Evolutionary conservation across 129 eudicot species (phyloP).

Genomic region (Scalesia atractyloides): DNA sequence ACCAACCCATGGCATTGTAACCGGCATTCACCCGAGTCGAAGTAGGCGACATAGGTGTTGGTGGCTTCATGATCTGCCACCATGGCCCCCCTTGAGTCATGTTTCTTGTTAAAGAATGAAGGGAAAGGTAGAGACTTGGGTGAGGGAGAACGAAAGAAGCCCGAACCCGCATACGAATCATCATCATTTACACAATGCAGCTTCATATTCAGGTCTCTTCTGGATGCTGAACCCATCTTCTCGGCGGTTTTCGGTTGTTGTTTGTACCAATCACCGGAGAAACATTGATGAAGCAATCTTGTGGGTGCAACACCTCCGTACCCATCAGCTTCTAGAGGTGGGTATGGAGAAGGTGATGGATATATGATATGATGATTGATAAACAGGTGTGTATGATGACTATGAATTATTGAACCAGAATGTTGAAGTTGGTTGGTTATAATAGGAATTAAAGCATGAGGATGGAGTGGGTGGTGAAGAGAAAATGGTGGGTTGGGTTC

Average conservation of each 20-base stretch:
- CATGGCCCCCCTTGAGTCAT: conserved; percentile 10
- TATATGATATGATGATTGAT: neutral
- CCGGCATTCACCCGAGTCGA: conserved; percentile 40
- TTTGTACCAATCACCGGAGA: conserved; percentile 18
- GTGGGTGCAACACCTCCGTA: conserved; percentile 47
- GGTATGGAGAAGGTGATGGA: conserved; percentile 31
- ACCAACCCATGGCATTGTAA: conserved; percentile 9
- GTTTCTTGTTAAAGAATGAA: conserved; percentile 52
- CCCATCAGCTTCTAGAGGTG: conserved; percentile 38
- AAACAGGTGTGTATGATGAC: neutral
- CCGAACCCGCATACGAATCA: conserved; percentile 56
- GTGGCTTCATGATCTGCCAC: conserved; percentile 41
- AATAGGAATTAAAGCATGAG: conserved; percentile 5
- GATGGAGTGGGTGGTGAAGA: conserved; percentile 31
- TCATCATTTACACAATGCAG: conserved; percentile 13
- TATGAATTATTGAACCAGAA: conserved; percentile 10
- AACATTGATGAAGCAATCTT: conserved; percentile 17
- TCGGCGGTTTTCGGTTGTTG: neutral
- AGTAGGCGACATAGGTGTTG: conserved; percentile 46
- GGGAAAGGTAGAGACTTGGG: conserved; percentile 55
- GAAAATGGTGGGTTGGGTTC: conserved; percentile 33
- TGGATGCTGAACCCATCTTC: conserved; percentile 33
- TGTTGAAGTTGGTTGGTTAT: conserved; percentile 23
- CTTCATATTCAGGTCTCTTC: conserved; percentile 24
- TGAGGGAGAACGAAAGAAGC: conserved; percentile 50